Evolutionary conservation across 1,139 yeast species (phyloP).

Genomic region (Protomyces inouyei): DNA sequence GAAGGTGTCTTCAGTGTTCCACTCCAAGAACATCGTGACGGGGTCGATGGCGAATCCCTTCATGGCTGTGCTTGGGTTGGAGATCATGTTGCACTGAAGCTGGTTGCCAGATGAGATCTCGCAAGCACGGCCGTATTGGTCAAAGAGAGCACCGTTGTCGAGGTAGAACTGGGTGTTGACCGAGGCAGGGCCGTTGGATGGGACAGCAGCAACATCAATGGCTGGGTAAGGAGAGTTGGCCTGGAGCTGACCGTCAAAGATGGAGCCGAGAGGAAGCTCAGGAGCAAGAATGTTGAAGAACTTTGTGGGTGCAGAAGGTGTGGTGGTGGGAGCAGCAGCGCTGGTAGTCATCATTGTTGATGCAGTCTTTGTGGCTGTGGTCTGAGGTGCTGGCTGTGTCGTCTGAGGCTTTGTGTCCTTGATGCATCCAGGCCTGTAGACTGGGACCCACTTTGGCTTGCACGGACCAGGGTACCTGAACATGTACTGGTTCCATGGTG

Average conservation of each 20-base stretch:
- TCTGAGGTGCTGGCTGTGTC: not conserved
- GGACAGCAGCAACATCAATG: not conserved
- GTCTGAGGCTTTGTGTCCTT: not conserved
- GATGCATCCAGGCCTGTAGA: not conserved
- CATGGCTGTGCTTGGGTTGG: not conserved
- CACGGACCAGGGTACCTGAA: not conserved
- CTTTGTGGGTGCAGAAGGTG: not conserved
- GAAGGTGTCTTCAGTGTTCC: not conserved
- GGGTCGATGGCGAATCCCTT: not conserved
- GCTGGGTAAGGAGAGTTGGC: conserved; percentile 1
- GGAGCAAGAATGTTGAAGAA: not conserved
- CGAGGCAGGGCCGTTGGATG: not conserved
- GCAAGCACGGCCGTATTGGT: not conserved
- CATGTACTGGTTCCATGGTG: not conserved
- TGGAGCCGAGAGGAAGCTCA: not conserved
- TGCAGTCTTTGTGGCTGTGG: not conserved
- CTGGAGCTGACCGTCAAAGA: not conserved
- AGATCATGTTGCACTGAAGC: not conserved
- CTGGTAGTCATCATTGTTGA: not conserved
- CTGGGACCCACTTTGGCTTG: not conserved
- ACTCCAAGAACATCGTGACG: not conserved
- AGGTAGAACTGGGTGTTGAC: not conserved
- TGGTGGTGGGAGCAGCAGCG: not conserved
- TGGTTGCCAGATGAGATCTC: not conserved
- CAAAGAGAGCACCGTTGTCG: not conserved